Conservation (phyloP, 495 filamentous ascomycete genomes). For the Parathielavia appendiculata region DNA sequence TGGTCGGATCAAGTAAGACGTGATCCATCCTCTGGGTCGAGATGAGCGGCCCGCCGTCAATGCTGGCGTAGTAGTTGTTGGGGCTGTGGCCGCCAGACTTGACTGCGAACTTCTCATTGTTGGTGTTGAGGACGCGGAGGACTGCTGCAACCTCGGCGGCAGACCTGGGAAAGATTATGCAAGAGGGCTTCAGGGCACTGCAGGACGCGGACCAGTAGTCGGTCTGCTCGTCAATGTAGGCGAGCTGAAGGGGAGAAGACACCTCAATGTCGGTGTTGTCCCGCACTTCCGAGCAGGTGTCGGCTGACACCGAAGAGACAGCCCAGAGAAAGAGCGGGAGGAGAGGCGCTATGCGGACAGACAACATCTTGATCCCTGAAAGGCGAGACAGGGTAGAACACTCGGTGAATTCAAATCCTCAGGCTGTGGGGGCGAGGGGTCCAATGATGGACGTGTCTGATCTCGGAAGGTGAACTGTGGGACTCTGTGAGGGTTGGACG, state of each 20-base stretch:
- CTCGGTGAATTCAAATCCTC: too few relatives aligned
- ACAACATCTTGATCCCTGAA: slow-evolving; percentile 1
- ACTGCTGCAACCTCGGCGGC: slow-evolving; percentile 36
- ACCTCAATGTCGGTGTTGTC: slow-evolving; percentile 34
- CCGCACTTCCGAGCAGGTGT: slow-evolving; percentile 33
- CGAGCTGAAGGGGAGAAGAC: slow-evolving; percentile 24
- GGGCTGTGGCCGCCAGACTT: slow-evolving; percentile 50
- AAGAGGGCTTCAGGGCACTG: slow-evolving; percentile 41
- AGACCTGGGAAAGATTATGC: slow-evolving; percentile 43
- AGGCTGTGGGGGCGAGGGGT: too few relatives aligned
- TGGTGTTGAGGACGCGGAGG: slow-evolving; percentile 30
- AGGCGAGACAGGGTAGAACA: too few relatives aligned
- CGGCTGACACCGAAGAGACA: slow-evolving; percentile 13
- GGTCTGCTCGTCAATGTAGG: slow-evolving; percentile 37
- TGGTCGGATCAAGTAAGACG: slow-evolving; percentile 41
- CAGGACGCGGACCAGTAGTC: slow-evolving; percentile 47
- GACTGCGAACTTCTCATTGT: slow-evolving; percentile 45
- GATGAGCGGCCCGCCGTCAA: slow-evolving; percentile 50
- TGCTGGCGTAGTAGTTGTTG: slow-evolving; percentile 50
- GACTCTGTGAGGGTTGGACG: too few relatives aligned
- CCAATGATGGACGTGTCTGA: too few relatives aligned
- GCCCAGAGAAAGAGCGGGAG: slow-evolving; percentile 3
- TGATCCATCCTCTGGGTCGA: slow-evolving; percentile 45
- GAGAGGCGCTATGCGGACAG: neutral
- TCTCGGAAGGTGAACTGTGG: too few relatives aligned